These are phyloP conservation scores for Neurospora sp. DNA, from an alignment of 495 filamentous ascomycete species.

Conservation along the genomic window DNA sequence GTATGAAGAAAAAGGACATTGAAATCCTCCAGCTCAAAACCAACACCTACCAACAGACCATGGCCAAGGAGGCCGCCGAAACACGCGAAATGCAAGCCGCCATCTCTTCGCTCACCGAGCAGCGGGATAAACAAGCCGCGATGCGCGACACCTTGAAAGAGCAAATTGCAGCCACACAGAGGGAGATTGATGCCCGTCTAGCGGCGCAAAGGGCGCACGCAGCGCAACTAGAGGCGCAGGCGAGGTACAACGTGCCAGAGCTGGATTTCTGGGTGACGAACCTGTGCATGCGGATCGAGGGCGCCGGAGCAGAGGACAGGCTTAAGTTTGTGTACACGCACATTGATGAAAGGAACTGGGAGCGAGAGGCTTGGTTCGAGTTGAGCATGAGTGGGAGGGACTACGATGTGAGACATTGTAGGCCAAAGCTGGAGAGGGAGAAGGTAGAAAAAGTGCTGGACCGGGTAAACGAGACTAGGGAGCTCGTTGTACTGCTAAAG, in stretches of 20 bases:
- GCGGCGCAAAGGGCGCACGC: slow-evolving; percentile 42
- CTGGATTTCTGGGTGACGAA: slow-evolving; percentile 92
- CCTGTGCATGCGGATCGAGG: slow-evolving; percentile 81
- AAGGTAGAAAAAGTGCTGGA: slow-evolving; percentile 65
- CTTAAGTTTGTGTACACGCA: slow-evolving; percentile 90
- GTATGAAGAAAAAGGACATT: slow-evolving; percentile 78
- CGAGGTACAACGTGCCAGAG: slow-evolving; percentile 79
- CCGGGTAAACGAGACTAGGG: slow-evolving; percentile 69
- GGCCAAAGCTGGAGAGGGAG: slow-evolving; percentile 69
- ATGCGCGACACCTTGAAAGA: slow-evolving; percentile 62
- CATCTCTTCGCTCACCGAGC: slow-evolving; percentile 61
- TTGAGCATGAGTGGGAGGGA: slow-evolving; percentile 69
- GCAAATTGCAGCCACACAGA: slow-evolving; percentile 72
- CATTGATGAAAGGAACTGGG: slow-evolving; percentile 78
- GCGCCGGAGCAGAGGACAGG: slow-evolving; percentile 70
- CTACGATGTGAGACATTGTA: slow-evolving; percentile 67
- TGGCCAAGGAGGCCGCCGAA: slow-evolving; percentile 78
- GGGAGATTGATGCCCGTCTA: slow-evolving; percentile 45
- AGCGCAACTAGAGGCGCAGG: slow-evolving; percentile 63
- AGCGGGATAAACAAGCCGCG: slow-evolving; percentile 64
- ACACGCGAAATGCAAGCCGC: slow-evolving; percentile 76
- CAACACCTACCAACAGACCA: slow-evolving; percentile 64
- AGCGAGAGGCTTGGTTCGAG: slow-evolving; percentile 88
- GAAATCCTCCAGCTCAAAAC: slow-evolving; percentile 73
- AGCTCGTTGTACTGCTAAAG: slow-evolving; percentile 73